These are phyloP conservation scores for Pseudogymnoascus sp. DNA, from an alignment of 2,329 filamentous ascomycete species.

Conservation along the genomic window DNA sequence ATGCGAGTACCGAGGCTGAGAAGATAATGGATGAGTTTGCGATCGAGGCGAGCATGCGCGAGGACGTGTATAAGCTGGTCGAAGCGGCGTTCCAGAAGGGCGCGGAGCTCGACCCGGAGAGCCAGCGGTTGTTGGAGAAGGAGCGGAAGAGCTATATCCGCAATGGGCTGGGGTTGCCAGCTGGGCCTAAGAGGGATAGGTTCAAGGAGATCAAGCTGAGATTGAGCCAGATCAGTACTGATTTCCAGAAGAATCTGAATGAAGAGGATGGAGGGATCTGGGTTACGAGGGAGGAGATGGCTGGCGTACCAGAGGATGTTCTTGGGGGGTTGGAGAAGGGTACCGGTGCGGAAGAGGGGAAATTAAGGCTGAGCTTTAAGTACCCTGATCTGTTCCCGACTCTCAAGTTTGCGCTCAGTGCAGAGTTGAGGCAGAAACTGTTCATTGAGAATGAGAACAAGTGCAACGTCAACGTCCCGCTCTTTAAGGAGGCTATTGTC, in stretches of 20 bases:
- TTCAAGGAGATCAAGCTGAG: slow-evolving; percentile 86
- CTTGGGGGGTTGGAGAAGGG: slow-evolving; percentile 63
- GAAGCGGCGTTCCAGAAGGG: slow-evolving; percentile 50
- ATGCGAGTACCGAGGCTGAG: slow-evolving; percentile 70
- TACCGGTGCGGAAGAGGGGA: slow-evolving; percentile 63
- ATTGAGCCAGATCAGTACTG: slow-evolving; percentile 64
- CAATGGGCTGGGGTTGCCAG: slow-evolving; percentile 66
- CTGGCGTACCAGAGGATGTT: slow-evolving; percentile 68
- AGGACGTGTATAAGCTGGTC: slow-evolving; percentile 67
- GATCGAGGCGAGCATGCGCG: slow-evolving; percentile 74
- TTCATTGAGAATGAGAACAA: slow-evolving; percentile 77
- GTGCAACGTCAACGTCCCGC: slow-evolving; percentile 62
- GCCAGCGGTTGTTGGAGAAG: slow-evolving; percentile 65
- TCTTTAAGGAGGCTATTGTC: slow-evolving; percentile 69
- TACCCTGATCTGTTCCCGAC: slow-evolving; percentile 75
- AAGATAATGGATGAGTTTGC: slow-evolving; percentile 68
- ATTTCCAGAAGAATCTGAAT: slow-evolving; percentile 73
- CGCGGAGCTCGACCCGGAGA: slow-evolving; percentile 61
- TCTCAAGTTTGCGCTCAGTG: slow-evolving; percentile 67
- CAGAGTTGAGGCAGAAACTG: slow-evolving; percentile 60
- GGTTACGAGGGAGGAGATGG: slow-evolving; percentile 67
- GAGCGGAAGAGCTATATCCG: slow-evolving; percentile 70
- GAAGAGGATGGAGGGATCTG: slow-evolving; percentile 77
- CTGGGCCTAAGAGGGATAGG: slow-evolving; percentile 62
- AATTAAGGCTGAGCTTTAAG: slow-evolving; percentile 72